These are phyloP conservation scores for Saccharomyces pastorianus DNA, from an alignment of 1,139 yeast genomes.

Conservation along the genomic window DNA sequence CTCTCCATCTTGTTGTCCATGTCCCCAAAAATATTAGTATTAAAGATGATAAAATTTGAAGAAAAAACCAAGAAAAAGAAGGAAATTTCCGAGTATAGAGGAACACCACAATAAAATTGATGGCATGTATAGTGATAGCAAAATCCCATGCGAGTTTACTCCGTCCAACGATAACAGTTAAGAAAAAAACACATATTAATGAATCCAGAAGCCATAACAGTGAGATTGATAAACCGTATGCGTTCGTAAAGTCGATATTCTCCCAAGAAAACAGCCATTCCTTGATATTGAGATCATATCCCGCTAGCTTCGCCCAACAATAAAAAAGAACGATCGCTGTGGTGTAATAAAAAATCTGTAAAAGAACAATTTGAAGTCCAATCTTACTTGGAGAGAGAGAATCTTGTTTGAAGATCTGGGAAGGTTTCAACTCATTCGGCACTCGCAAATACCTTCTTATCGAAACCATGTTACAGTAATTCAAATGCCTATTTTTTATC, in stretches of 20 bases:
- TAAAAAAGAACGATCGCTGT: slow-evolving; percentile 54
- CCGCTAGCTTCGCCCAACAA: slow-evolving; percentile 49
- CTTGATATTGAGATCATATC: slow-evolving; percentile 49
- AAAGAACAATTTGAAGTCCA: slow-evolving; percentile 48
- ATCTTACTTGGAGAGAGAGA: slow-evolving; percentile 38
- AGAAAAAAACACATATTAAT: slow-evolving; percentile 65
- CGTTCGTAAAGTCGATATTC: slow-evolving; percentile 61
- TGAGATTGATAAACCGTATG: slow-evolving; percentile 69
- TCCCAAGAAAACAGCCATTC: slow-evolving; percentile 81
- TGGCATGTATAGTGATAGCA: slow-evolving; percentile 79
- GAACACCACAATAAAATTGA: slow-evolving; percentile 68
- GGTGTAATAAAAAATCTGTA: slow-evolving; percentile 60
- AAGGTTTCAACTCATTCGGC: slow-evolving; percentile 26
- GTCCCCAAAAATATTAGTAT: slow-evolving; percentile 74
- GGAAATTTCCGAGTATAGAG: slow-evolving; percentile 61
- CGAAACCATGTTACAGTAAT: slow-evolving; percentile 6
- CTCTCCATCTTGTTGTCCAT: slow-evolving; percentile 83
- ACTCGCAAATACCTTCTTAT: slow-evolving; percentile 27
- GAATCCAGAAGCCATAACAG: slow-evolving; percentile 76
- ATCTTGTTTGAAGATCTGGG: slow-evolving; percentile 32
- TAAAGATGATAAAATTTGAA: slow-evolving; percentile 61
- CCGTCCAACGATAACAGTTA: slow-evolving; percentile 82
- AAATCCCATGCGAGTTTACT: slow-evolving; percentile 94
- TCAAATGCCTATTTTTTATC: background rate
- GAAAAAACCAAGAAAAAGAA: slow-evolving; percentile 73